phyloP scores from a whole-genome alignment of 1,139 yeast genomes.

The Pichia sp. region DNA sequence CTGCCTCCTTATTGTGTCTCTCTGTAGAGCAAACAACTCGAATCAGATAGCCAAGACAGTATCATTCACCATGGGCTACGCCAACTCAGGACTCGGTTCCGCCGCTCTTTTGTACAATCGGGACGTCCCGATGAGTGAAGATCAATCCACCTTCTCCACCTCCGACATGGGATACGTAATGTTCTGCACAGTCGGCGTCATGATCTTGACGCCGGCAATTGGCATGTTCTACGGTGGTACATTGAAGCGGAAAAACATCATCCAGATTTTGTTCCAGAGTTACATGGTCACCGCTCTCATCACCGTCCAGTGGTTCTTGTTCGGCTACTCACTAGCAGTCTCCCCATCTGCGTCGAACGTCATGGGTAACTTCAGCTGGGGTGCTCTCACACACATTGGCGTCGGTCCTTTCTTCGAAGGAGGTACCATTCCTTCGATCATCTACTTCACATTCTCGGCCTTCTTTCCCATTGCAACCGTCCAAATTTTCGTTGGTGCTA shows the following conservation, averaged over 20 bases:
- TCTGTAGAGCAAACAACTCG: too few relatives aligned
- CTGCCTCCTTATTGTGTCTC: too few relatives aligned
- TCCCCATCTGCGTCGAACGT: constrained; percentile 38
- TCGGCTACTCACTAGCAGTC: constrained; percentile 43
- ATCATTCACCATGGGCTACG: constrained; percentile 22
- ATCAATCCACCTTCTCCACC: constrained; percentile 26
- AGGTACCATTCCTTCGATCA: constrained; percentile 39
- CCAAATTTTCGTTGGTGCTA: constrained; percentile 44
- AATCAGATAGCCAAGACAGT: too few relatives aligned
- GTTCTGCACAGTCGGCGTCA: constrained; percentile 40
- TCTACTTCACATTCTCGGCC: constrained; percentile 40
- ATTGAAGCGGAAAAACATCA: constrained; percentile 36
- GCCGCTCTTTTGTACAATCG: constrained; percentile 22
- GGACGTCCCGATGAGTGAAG: constrained; percentile 26
- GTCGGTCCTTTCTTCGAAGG: constrained; percentile 39
- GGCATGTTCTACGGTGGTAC: constrained; percentile 42
- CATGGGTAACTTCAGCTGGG: constrained; percentile 38
- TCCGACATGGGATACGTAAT: constrained; percentile 39
- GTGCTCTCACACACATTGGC: constrained; percentile 38
- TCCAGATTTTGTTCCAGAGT: constrained; percentile 40
- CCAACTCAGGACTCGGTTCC: constrained; percentile 31
- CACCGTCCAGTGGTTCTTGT: constrained; percentile 41
- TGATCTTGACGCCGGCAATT: constrained; percentile 44
- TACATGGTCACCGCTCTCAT: constrained; percentile 39
- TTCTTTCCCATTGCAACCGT: constrained; percentile 46